A percentile compares a stretch with the other conserved stretches of the same genome.
Conservation (phyloP, 2,329 filamentous ascomycete genomes). For the Ophioceras dolichostomum region DNA sequence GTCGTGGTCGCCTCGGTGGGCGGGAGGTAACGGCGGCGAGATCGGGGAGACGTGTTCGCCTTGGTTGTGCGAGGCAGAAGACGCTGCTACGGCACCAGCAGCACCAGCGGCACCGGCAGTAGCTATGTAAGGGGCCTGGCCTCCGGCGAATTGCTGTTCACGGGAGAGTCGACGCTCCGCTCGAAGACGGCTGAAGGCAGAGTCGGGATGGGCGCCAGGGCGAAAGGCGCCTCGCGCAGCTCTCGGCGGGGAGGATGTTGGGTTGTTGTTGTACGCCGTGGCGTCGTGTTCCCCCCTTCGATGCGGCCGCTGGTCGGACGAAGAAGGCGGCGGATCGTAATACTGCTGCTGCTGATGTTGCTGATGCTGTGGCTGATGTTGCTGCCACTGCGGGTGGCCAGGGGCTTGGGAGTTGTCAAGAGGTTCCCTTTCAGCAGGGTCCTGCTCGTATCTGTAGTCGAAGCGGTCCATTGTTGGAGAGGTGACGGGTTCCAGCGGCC, state of each 20-base stretch:
- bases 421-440: constrained; percentile 10
- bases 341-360: constrained; percentile 5
- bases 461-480: constrained; percentile 7
- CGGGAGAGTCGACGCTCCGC: constrained; percentile 20
- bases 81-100: neutral
- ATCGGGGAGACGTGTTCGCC: constrained; percentile 13
- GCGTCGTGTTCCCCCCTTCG: too few species aligned
- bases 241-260: constrained; percentile 9
- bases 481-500: neutral
- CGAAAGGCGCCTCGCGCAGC: constrained; percentile 7
- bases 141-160: constrained; percentile 5
- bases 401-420: constrained; percentile 7
- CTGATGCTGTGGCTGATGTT: constrained; percentile 2
- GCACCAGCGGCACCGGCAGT: constrained; percentile 8
- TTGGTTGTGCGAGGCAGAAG: constrained; percentile 4
- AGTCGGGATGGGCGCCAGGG: constrained; percentile 22
- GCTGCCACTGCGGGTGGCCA: constrained; percentile 2
- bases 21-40: constrained; percentile 15
- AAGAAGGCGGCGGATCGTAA: neutral
- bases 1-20: constrained; percentile 10
- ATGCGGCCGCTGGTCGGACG: too few species aligned
- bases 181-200: constrained; percentile 20
- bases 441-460: constrained; percentile 10
- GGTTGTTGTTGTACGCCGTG: constrained; percentile 5
- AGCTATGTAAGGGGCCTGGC: too few species aligned